Evolutionary conservation across 2,329 filamentous ascomycete species (phyloP), one percentile per base, ranked within the genome.

Genomic region (Fusarium pilosicola): DNA sequence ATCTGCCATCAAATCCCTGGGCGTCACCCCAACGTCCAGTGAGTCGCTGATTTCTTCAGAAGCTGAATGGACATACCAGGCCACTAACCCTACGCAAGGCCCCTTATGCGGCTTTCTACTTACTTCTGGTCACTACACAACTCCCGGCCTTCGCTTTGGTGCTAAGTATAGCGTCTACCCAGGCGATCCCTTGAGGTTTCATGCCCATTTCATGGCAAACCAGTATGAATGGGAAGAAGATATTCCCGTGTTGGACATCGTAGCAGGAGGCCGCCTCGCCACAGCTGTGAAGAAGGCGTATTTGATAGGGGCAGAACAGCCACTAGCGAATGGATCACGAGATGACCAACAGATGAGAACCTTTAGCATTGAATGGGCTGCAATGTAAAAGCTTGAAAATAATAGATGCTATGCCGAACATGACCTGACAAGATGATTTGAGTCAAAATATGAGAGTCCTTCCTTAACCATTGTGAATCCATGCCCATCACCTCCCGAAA

Each of bases 261-360:
- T 98, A 22, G 93, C 91, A 26, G 95, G 94, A 13, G 96, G 96
- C 10, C 88, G 96, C 75, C 83, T 99, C 71, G 96, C 95, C 1
- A 98, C 96, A 5, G 94, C 94, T 56, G 96, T 98, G 26, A 99
- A 99, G 87, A 99, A 99, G 83, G 94, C 94, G 0, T 98, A 95
- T 78, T 84, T 99, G 61, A 88, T 99, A 65, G 96, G 95, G 12
- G 95, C 94, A 0, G 86, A 89, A 76, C 84, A 88, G 61, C 78
- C 82, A 52, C 74, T 76, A 22, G 80, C 79, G 18, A 70, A 77
- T 32, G 76, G 76, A 14, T 78, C 80, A 4, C 79, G 78, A 44
- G 81, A 85, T 39, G 81, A 79, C 17, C 75, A 80, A 38, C 42
- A 42, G 22, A 86, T 96, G 28, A 88, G 93, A 74, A 89, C 93